A percentile compares a stretch with the other conserved stretches of the same genome.
Evolutionary conservation across 176 grass and related monocot species (phyloP).

Genomic region (Elymus sibiricus): DNA sequence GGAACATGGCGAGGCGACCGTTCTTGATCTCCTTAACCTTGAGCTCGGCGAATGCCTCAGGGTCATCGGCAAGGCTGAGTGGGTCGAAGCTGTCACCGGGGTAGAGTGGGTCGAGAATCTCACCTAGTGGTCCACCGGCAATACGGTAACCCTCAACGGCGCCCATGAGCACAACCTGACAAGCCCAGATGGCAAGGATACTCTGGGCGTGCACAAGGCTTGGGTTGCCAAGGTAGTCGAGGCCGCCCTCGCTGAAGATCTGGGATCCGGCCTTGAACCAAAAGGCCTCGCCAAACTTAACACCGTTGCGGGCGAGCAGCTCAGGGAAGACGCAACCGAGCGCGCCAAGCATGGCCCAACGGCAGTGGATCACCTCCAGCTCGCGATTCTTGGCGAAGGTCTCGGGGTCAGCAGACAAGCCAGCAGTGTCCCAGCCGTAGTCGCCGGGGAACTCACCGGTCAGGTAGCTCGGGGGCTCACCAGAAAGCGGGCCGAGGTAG

Average conservation of each 20-base stretch:
- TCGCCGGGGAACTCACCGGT: neutral
- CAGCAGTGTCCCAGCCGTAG: neutral
- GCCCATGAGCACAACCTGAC: neutral
- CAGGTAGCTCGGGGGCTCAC: neutral
- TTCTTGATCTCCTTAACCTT: no score
- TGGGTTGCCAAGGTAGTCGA: neutral
- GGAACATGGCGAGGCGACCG: no score
- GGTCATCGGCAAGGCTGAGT: conserved; percentile 55
- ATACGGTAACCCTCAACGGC: neutral
- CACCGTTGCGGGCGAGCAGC: neutral
- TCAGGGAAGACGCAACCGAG: neutral
- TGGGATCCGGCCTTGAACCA: neutral
- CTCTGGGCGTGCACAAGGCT: neutral
- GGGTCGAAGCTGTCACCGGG: conserved; percentile 59
- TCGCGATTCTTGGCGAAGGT: neutral
- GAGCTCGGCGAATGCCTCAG: conserved; percentile 12
- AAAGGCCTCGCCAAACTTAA: neutral
- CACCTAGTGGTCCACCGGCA: conserved; percentile 25
- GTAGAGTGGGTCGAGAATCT: conserved; percentile 56
- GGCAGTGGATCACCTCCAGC: neutral
- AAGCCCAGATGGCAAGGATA: neutral
- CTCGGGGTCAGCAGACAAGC: neutral
- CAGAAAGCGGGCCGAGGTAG: neutral
- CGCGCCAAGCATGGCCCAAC: neutral
- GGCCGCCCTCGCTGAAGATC: neutral